Evolutionary conservation across 2,329 filamentous ascomycete genomes (phyloP).

Genomic region (Cladophialophora carrionii): DNA sequence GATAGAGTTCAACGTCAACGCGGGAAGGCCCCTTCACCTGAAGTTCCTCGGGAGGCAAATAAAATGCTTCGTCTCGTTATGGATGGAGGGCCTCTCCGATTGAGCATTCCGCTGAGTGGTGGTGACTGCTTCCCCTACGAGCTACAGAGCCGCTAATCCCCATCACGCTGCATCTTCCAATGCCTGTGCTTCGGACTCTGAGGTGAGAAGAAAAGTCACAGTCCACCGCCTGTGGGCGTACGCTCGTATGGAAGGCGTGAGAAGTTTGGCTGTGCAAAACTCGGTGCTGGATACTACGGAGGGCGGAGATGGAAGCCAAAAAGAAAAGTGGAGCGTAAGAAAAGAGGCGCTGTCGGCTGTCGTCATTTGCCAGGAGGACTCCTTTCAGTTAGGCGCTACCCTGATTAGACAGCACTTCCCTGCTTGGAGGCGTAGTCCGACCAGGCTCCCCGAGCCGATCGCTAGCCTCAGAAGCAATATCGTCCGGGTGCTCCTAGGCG

Average conservation of each 20-base stretch:
- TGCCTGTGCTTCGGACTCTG: slow-evolving; percentile 11
- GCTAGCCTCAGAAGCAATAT: slow-evolving; percentile 19
- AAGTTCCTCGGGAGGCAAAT: slow-evolving; percentile 12
- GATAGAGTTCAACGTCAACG: not conserved
- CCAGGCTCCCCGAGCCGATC: not conserved
- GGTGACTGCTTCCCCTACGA: not conserved
- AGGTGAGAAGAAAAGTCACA: slow-evolving; percentile 17
- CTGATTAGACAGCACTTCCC: not conserved
- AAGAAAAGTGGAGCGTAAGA: slow-evolving; percentile 12
- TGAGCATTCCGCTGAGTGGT: not conserved
- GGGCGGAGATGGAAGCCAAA: slow-evolving; percentile 18
- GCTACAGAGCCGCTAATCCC: not conserved
- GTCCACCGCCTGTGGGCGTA: not conserved
- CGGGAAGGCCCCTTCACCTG: slow-evolving; percentile 1
- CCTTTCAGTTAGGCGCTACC: slow-evolving; percentile 2
- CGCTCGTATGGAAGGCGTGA: not conserved
- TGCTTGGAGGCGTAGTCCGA: slow-evolving; percentile 1
- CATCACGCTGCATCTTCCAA: slow-evolving; percentile 13
- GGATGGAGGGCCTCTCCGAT: not conserved
- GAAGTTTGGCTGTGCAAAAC: slow-evolving; percentile 7
- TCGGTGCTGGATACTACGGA: slow-evolving; percentile 20
- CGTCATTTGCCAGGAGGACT: slow-evolving; percentile 11
- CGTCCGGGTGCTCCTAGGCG: not conserved
- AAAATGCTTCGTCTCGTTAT: not conserved
- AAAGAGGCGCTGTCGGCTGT: slow-evolving; percentile 17